Evolutionary conservation across 2,329 filamentous ascomycete species (phyloP).

Genomic region (Aureobasidium sp.): DNA sequence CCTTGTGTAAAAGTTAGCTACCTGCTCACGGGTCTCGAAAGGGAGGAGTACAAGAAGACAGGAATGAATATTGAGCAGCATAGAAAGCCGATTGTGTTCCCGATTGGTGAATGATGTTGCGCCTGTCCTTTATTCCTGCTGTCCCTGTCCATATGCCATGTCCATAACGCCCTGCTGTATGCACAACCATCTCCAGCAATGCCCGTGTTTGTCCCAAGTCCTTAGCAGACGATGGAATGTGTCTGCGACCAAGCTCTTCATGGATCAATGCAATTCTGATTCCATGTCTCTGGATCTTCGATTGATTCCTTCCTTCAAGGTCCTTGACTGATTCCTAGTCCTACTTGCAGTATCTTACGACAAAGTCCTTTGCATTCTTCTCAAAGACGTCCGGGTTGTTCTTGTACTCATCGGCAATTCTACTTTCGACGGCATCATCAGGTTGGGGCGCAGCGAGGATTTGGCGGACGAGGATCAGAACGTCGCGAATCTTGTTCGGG

Average conservation of each 20-base stretch:
- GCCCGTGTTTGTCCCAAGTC: neutral
- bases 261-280: neutral
- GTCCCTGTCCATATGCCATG: neutral
- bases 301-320: neutral
- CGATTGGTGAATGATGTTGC: neutral
- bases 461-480: constrained; percentile 67
- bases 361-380: constrained; percentile 66
- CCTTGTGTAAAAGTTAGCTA: neutral
- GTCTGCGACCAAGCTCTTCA: neutral
- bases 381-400: constrained; percentile 61
- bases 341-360: constrained; percentile 49
- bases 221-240: neutral
- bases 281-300: neutral
- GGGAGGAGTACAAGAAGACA: neutral
- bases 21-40: neutral
- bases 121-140: neutral
- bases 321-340: neutral
- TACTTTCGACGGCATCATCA: constrained; percentile 79
- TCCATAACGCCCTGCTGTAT: neutral
- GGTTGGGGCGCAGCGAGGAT: constrained; percentile 75
- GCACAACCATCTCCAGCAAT: neutral
- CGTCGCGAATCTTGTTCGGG: constrained; percentile 63
- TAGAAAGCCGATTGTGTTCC: neutral
- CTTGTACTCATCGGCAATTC: constrained; percentile 78
- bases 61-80: neutral